phyloP scores from a whole-genome alignment of 2,329 filamentous ascomycete genomes.

The Leptographium lundbergii region DNA sequence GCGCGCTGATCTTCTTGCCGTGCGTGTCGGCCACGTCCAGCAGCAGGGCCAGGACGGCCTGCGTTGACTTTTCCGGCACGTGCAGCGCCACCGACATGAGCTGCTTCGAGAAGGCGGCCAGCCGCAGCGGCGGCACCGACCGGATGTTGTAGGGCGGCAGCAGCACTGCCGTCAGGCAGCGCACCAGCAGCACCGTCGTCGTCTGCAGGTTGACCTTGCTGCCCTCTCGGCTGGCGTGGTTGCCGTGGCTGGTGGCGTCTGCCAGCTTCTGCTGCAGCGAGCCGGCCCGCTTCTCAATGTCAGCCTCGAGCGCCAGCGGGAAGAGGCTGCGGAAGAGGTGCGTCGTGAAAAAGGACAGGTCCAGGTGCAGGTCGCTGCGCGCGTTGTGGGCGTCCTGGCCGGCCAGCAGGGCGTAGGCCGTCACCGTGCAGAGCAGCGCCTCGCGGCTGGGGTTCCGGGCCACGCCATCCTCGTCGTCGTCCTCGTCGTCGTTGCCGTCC shows the following conservation, averaged over 20 bases:
- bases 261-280: conserved; percentile 61
- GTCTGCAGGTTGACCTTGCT: conserved; percentile 84
- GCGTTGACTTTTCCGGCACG: conserved; percentile 76
- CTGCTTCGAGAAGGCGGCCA: conserved; percentile 91
- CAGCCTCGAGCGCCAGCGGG: conserved; percentile 64
- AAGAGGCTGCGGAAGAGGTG: conserved; percentile 84
- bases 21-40: conserved; percentile 71
- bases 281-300: conserved; percentile 71
- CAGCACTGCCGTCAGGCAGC: conserved; percentile 71
- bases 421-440: conserved; percentile 85
- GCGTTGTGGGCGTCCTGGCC: conserved; percentile 87
- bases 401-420: conserved; percentile 88
- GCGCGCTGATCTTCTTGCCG: conserved; percentile 63
- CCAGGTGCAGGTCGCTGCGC: conserved; percentile 68
- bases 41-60: conserved; percentile 68
- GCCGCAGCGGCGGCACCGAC: conserved; percentile 63
- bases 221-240: not conserved
- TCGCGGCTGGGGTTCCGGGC: conserved; percentile 71
- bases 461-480: conserved; percentile 34
- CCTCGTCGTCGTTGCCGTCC: conserved; percentile 30
- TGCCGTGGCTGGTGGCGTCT: conserved; percentile 20
- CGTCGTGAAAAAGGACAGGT: conserved; percentile 88
- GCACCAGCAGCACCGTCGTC: conserved; percentile 81
- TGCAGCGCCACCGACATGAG: conserved; percentile 73
- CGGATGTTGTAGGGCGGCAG: conserved; percentile 62